Base-by-base conservation (phyloP, 106 monocot species). In the Dendrobium catenatum region DNA sequence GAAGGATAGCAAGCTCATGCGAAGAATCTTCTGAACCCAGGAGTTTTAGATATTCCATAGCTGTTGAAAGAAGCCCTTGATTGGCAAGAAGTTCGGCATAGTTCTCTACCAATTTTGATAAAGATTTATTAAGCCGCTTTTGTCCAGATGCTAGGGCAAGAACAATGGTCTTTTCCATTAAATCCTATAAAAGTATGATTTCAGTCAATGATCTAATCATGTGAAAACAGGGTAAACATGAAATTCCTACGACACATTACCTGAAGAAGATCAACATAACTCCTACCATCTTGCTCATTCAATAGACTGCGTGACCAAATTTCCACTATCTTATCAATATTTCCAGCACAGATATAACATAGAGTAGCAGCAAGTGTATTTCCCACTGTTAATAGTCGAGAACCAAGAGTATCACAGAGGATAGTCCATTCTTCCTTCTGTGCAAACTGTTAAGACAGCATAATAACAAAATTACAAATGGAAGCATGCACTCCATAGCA, bases 291-390 rank as follows among this genome's bases (percentile, higher is more conserved):
- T 80, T 78, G 78, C 70, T 89, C 88, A 78, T 82, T 83, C 26
- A 86, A 90, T 78, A 99, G 82, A 82, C 84, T 87, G 16, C 27
- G 77, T 77, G 98, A 93, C 98, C 98, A 99, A 81, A 95, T 95
- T 88, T 99, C 98, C 43, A 99, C 91, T 72, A 95, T 91, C 83
- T 89, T 99, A 54, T 99, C 93, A 42, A 99, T 91, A 84, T 93
- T 99, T 80, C 98, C 98, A 87, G 98, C 93, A 88, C 92, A 93
- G 33, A 99, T 93, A 80, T 91, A 99, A 80, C 98, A 99, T 2
- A 99, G 89, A 85, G 98, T 95, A 59, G 95, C 98, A 86, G 95
- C 91, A 83, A 90, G 89, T 26, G 86, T 95, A 72, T 92, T 86
- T 22, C 93, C 95, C 27, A 76, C 88, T 42, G 80, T 82, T 83